Evolutionary conservation across 208 protist genomes (phyloP), one percentile per base, ranked within the genome.

Genomic region (Trypanosoma platydactyli): DNA sequence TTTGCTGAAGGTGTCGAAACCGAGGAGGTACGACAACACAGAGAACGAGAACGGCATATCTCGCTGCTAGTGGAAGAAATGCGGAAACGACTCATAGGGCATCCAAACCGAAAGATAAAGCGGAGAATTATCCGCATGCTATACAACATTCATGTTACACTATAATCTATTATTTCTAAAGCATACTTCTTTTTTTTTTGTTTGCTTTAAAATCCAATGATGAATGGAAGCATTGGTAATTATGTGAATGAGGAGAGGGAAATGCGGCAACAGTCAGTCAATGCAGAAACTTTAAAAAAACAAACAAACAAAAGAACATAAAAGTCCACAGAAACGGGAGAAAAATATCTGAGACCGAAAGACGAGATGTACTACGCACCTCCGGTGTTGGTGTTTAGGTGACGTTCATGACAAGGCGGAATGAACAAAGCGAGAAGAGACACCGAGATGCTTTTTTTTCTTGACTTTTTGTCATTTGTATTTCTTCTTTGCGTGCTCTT

Each of bases 41-140:
- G 9, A 48, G 6, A 44, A 35, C 12, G 16, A 11, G 12, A 38
- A 22, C 2, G 27, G 46, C 54, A 42, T 30, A 44, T 71, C 1
- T 46, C 30, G 15, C 20, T 56, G 27, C 40, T 73, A 38, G 50
- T 61, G 12, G 30, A 29, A 25, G 67, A 73, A 30, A 65, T 73
- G 52, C 57, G 67, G n/a, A 25, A 22, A 1, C 56, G 67, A 22
- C 45, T 73, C 3, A 13, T 51, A 18, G 41, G 51, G 9, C 67
- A 73, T 53, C 58, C 67, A 9, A 73, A 73, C 38, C 3, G n/a
- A 16, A 71, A 62, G 16, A 45, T 71, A 29, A 40, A 20, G 6
- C 53, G 35, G 22, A 61, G 27, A 30, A 55, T 71, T 22, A 27
- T 53, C 4, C 9, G 5, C 9, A 71, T 71, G 64, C 33, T 71